Conservation (phyloP, 164 flowering plant species). For the Amborella trichopoda region DNA sequence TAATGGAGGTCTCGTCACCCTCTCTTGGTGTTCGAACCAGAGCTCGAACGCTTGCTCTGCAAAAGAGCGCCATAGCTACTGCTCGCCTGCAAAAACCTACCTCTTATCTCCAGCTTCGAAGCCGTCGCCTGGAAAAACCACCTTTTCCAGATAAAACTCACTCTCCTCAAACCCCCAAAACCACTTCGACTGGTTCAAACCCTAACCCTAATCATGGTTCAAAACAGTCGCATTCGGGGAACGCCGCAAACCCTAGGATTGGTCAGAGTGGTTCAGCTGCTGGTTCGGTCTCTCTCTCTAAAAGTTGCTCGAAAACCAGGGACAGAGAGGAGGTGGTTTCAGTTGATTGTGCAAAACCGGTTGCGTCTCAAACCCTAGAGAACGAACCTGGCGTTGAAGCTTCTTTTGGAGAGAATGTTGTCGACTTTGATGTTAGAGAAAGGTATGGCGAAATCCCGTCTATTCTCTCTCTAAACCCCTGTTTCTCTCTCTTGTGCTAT, state of each 20-base stretch:
- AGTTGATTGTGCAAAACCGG: background rate
- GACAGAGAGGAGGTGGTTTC: constrained; percentile 1
- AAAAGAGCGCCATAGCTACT: constrained; percentile 21
- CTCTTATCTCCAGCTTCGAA: constrained; percentile 69
- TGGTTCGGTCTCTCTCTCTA: constrained; percentile 16
- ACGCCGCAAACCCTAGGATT: too few relatives aligned
- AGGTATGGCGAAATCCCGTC: too few relatives aligned
- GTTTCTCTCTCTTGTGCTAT: too few relatives aligned
- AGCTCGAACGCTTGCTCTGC: constrained; percentile 73
- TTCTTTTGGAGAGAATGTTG: constrained; percentile 52
- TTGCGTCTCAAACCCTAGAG: background rate
- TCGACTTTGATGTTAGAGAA: constrained; percentile 45
- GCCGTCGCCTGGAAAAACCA: constrained; percentile 55
- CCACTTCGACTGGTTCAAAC: constrained; percentile 1
- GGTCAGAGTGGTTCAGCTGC: too few relatives aligned
- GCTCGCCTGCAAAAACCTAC: background rate
- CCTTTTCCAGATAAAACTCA: too few relatives aligned
- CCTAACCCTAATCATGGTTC: too few relatives aligned
- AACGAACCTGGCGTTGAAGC: constrained; percentile 29
- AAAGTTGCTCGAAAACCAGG: constrained; percentile 5
- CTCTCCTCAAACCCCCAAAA: too few relatives aligned
- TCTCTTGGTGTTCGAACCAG: constrained; percentile 62
- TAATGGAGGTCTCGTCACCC: constrained; percentile 44
- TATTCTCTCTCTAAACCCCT: too few relatives aligned
- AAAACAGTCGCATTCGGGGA: too few relatives aligned